These are phyloP conservation scores for Sonneratia alba DNA, from an alignment of 345 rosid genomes.

Conservation along the genomic window DNA sequence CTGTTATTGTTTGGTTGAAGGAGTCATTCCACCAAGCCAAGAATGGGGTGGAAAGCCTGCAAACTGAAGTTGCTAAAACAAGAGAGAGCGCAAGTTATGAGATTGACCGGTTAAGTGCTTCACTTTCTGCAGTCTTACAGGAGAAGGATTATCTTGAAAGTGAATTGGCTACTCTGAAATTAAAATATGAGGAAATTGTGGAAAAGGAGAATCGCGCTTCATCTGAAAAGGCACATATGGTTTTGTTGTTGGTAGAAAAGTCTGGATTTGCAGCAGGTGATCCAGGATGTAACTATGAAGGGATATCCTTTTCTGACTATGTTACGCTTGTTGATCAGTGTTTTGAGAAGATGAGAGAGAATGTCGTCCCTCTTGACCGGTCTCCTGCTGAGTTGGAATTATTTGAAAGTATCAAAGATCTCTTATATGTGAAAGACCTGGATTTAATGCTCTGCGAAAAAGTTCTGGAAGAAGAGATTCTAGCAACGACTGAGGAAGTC, in stretches of 20 bases:
- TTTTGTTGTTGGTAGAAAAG: constrained; percentile 42
- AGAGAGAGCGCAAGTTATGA: constrained; percentile 35
- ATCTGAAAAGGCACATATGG: constrained; percentile 48
- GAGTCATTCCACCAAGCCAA: constrained; percentile 49
- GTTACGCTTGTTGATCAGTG: constrained; percentile 40
- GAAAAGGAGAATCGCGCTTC: constrained; percentile 31
- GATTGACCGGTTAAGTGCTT: constrained; percentile 45
- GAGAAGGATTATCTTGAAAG: constrained; percentile 49
- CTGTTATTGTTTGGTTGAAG: constrained; percentile 55
- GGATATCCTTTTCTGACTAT: constrained; percentile 25
- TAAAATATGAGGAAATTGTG: constrained; percentile 31
- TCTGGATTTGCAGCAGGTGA: constrained; percentile 38
- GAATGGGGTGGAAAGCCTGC: constrained; percentile 38
- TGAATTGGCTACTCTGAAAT: constrained; percentile 34
- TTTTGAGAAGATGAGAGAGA: constrained; percentile 44
- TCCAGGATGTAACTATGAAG: constrained; percentile 18
- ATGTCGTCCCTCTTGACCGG: constrained; percentile 16
- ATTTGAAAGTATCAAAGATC: constrained; percentile 50
- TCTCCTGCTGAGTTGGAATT: constrained; percentile 27
- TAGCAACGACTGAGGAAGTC: constrained; percentile 31
- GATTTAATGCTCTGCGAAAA: constrained; percentile 54
- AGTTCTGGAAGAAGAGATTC: constrained; percentile 53
- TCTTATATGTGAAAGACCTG: constrained; percentile 51
- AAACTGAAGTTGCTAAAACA: constrained; percentile 33
- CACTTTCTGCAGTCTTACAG: constrained; percentile 45